Evolutionary conservation across 345 rosid genomes (phyloP).

Genomic region (Reutealis trisperma): DNA sequence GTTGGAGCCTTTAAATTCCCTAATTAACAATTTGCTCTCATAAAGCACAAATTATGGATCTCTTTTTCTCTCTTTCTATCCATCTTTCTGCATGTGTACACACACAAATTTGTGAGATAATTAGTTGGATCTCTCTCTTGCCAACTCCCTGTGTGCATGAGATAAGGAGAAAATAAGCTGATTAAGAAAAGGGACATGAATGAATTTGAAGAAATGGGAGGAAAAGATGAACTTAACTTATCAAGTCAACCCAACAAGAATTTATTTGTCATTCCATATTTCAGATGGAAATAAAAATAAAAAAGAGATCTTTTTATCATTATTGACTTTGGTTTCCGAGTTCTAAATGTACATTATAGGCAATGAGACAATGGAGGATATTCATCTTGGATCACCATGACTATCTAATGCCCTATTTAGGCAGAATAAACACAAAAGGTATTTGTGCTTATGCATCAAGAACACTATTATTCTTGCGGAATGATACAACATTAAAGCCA

Average conservation of each 20-base stretch:
- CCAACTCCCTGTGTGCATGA: not conserved
- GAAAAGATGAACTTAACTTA: not conserved
- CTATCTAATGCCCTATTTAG: constrained; percentile 54
- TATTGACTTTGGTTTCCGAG: not conserved
- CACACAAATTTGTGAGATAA: no score
- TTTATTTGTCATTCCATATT: constrained; percentile 5
- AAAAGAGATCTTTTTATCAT: not conserved
- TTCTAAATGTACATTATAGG: constrained; percentile 31
- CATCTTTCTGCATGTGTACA: not conserved
- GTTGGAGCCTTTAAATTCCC: no score
- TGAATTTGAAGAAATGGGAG: not conserved
- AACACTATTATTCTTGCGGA: constrained; percentile 47
- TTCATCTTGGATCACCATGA: constrained; percentile 65
- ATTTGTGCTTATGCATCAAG: constrained; percentile 62
- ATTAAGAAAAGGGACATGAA: not conserved
- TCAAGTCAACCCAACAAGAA: not conserved
- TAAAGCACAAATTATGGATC: no score
- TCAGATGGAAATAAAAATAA: not conserved
- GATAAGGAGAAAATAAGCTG: not conserved
- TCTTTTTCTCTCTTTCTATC: not conserved
- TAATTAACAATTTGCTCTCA: no score
- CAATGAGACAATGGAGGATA: constrained; percentile 38
- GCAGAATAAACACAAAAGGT: constrained; percentile 36
- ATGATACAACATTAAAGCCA: constrained; percentile 45
- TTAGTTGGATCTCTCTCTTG: no score